Base-by-base conservation (phyloP, 768 basidiomycete species). In the Xerocomellus chrysenteron region DNA sequence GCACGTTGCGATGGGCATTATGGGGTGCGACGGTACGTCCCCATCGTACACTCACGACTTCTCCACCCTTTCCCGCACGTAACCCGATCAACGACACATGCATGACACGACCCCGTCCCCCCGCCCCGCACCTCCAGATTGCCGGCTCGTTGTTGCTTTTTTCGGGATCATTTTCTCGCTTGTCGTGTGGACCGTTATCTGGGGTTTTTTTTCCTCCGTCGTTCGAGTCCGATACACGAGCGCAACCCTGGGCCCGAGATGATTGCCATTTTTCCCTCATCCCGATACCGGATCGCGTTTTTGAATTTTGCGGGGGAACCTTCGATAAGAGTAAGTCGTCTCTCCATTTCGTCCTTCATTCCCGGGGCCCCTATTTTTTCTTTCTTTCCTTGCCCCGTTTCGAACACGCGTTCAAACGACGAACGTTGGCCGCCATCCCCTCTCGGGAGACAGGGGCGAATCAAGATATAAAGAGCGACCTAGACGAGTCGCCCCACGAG, bases 1-100 rank as follows among this genome's bases (percentile, higher is more conserved):
- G 17, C 50, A 50, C 19, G 52, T 50, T 52, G 52, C 54, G 63
- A 65, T 14, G 32, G 4, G 10, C 1, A 2, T 61, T 65, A 58
- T 62, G 60, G 53, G 63, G 65, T 61, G 17, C 33, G 17, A 32
- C 19, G 42, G 30, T 24, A 36, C 40, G 51, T 40, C 19, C 35
- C 32, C 43, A 49, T 40, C 51, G 40, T 46, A 39, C 50, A 26
- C 44, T 35, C 54, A 39, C 41, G 50, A n/a, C 37, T 14, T 4
- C 37, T 41, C 28, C 37, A 44, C 47, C 21, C 24, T 28, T 47
- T 50, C 42, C 37, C 42, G 32, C 51, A 39, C 39, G 39, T 60
- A 37, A 54, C 50, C 33, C 41, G 52, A 64, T 57, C 39, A 40
- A 33, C 19, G 21, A 52, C 13, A 39, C 39, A 39, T 35, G 36